Evolutionary conservation across 805 yeast species (phyloP), one percentile per base, ranked within the genome.

Genomic region (Starmerella gropengiesseri): DNA sequence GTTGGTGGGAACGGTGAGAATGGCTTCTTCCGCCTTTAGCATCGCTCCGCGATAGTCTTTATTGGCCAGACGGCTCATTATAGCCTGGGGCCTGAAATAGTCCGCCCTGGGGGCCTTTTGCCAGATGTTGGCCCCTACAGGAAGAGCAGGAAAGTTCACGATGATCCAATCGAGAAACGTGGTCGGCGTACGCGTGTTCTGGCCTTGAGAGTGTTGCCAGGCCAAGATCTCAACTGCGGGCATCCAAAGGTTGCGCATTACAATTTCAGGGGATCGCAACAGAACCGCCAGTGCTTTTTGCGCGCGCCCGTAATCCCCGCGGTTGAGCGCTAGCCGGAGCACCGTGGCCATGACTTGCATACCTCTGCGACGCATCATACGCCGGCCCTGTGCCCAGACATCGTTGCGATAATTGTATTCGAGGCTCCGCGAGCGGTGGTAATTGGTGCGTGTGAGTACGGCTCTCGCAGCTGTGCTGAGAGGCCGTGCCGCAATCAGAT

Each of bases 221-320:
- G 48, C 43, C 7, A 49, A 44, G 13, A 50, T 31, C 37, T 48
- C 52, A 14, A 50, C 30, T 7, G 50, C 50, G 4, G 52, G 49
- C 45, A 41, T 36, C 50, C 50, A 46, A 17, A 50, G n/a, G 13
- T 44, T 22, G 4, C 47, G 36, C 22, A 45, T 28, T 11, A 43
- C 47, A 9, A 45, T 39, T 14, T 20, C 30, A 9, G 31, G 32
- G 11, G 38, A 46, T 6, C 52, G 37, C 13, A 50, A 12, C 29
- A 50, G 35, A 16, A 39, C 39, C 2, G 28, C 19, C 4, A 50
- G 41, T 9, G 44, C 45, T 12, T 12, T 18, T 41, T 47, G 43
- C 2, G 51, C 46, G 8, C 42, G 40, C 30, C 23, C 51, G 28
- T 45, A 45, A 29, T 50, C 48, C 6, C 48, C 32, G n/a, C 52